Evolutionary conservation across 2,329 filamentous ascomycete species (phyloP), one percentile per base, ranked within the genome.

Genomic region (Cyclaneusma minus): DNA sequence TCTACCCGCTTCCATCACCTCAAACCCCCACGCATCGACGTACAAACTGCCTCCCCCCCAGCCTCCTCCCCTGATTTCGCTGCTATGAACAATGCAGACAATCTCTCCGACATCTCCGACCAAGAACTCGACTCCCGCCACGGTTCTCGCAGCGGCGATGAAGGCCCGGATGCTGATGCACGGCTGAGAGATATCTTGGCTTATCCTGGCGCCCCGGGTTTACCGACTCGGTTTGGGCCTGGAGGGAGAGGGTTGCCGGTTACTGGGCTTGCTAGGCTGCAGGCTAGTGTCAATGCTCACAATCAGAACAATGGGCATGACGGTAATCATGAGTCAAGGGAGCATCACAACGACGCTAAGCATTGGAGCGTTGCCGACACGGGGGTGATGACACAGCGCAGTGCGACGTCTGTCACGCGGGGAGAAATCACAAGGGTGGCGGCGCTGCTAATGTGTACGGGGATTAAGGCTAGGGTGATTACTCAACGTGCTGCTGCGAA

Each of bases 391-490:
- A n/a, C n/a, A n/a, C n/a, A n/a, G n/a, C n/a, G n/a, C n/a, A n/a
- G n/a, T n/a, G n/a, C n/a, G n/a, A n/a, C n/a, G n/a, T 44, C 50
- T 4, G 44, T 47, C 5, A 50, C 54, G 11, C 52, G 47, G 22
- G 43, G 44, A n/a, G 87, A 94, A 39, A 65, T 92, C 28, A 78
- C 79, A 10, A 73, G 83, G n/a, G 63, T 85, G 3, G 67, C 72
- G 30, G 68, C 82, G 1, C 60, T 91, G 6, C 67, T 93, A 21
- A 59, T 92, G 13, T 79, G 75, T 35, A 82, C 83, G 0, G 85
- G 84, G n/a, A 74, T 94, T 43, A 92, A 91, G 52, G 85, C 87
- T 1, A 73, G 73, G 42, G 81, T 89, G 43, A 80, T 94, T 29
- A 62, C 63, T 15, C 65, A 72, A 4, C 68, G 76, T 24, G 72